Conservation (phyloP, 176 grass and related monocot species). For the Aegilops bicornis region DNA sequence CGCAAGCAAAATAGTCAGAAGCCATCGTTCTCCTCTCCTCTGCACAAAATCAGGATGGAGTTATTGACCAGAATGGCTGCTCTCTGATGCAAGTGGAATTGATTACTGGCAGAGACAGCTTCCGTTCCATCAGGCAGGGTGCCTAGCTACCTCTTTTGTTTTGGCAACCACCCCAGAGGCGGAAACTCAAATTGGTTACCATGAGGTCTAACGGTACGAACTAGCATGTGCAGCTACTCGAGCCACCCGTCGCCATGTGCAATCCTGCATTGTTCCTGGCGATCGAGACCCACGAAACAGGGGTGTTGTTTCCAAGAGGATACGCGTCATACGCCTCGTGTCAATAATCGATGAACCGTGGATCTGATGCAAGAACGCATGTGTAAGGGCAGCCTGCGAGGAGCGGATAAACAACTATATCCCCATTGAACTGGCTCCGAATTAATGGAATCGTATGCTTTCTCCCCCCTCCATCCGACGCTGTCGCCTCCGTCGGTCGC, state of each 20-base stretch:
- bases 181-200: neutral
- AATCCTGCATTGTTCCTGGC: neutral
- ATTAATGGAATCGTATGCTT: neutral
- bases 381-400: too few relatives aligned
- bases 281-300: neutral
- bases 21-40: neutral
- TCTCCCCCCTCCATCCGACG: neutral
- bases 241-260: neutral
- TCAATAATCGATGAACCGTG: neutral
- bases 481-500: neutral
- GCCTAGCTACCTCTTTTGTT: too few relatives aligned
- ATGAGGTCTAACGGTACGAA: neutral
- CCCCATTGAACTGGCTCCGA: neutral
- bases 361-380: neutral
- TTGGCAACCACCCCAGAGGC: too few relatives aligned
- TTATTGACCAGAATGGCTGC: neutral
- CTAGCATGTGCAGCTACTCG: neutral
- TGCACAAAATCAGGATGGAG: neutral
- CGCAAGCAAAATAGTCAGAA: neutral
- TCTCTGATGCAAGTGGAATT: neutral
- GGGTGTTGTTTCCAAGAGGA: neutral
- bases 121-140: neutral
- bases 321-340: neutral
- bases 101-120: neutral
- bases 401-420: too few relatives aligned